Evolutionary conservation across 768 basidiomycete genomes (phyloP), one percentile per base, ranked within the genome.

Genomic region (Ramaria rubella): DNA sequence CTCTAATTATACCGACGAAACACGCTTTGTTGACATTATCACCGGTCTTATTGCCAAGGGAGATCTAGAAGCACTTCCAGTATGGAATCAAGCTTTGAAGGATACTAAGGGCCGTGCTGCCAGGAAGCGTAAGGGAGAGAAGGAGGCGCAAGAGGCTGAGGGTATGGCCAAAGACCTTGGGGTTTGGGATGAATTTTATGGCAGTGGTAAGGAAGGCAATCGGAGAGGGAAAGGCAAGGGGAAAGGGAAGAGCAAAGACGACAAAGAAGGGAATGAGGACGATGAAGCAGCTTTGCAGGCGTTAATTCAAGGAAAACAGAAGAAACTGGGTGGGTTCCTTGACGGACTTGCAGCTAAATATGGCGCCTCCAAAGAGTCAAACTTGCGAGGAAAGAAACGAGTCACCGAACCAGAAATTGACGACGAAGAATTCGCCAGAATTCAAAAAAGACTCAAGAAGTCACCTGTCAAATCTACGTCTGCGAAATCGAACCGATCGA

Each of bases 161-260:
- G 75, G 80, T 19, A 72, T 86, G 40, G 94, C 94, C 5, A 90
- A 83, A 62, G 90, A 91, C 60, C 71, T 97, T 15, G 94, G 93
- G 2, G 88, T 96, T 9, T 94, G 92, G 91, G 93, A 96, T 55
- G 90, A 93, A 62, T 93, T 93, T 63, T 92, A 89, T 65, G 90
- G 87, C 4, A 82, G 76, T 60, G 90, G 87, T 3, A 88, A 86
- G 70, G 68, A 76, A 1, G 80, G 81, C 6, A 73, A 81, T 33
- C 76, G 81, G 60, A 82, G 81, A 69, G 70, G 70, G 14, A 81
- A 81, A 43, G 74, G 72, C 11, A 83, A 82, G 62, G 74, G 70
- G 1, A 84, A 79, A 59, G 62, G 51, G 17, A 62, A 55, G 59
- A 57, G 58, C 14, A 62, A 54, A 34, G 49, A 49, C 15, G 53